A percentile compares a stretch with the other conserved stretches of the same genome.
phyloP scores from a whole-genome alignment of 2,329 filamentous ascomycete genomes.

The Fusarium subtropicale region DNA sequence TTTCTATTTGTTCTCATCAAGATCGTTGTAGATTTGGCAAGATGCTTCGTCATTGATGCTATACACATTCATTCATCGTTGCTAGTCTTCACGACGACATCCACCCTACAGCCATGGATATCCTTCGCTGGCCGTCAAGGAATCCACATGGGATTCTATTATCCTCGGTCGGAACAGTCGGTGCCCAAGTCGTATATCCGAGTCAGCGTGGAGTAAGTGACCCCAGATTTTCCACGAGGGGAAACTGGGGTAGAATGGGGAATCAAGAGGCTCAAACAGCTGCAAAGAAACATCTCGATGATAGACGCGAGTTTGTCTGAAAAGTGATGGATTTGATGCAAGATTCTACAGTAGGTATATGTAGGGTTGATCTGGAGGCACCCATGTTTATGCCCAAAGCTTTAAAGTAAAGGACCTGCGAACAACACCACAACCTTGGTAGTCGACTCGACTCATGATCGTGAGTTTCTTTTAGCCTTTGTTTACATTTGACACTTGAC shows the following conservation, averaged over 20 bases:
- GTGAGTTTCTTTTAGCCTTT: neutral
- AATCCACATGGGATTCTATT: neutral
- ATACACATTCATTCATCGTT: neutral
- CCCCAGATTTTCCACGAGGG: constrained; percentile 39
- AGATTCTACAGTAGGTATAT: neutral
- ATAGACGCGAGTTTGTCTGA: neutral
- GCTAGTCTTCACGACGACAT: neutral
- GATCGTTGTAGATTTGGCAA: neutral
- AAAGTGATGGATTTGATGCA: neutral
- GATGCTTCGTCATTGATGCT: constrained; percentile 27
- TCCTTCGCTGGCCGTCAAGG: constrained; percentile 19
- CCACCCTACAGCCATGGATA: constrained; percentile 2
- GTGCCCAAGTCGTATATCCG: constrained; percentile 40
- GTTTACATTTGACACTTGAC: neutral
- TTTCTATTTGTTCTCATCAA: neutral
- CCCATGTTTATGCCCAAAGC: neutral
- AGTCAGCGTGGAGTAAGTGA: constrained; percentile 28
- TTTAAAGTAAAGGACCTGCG: neutral
- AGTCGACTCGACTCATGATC: neutral
- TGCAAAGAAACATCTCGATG: neutral
- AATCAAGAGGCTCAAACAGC: constrained; percentile 1
- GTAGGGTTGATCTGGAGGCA: neutral
- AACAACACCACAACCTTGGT: neutral
- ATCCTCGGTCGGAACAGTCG: constrained; percentile 40
- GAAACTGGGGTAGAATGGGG: constrained; percentile 45